Conservation (phyloP, 805 yeast genomes). For the Wickerhamomyces chambardii region DNA sequence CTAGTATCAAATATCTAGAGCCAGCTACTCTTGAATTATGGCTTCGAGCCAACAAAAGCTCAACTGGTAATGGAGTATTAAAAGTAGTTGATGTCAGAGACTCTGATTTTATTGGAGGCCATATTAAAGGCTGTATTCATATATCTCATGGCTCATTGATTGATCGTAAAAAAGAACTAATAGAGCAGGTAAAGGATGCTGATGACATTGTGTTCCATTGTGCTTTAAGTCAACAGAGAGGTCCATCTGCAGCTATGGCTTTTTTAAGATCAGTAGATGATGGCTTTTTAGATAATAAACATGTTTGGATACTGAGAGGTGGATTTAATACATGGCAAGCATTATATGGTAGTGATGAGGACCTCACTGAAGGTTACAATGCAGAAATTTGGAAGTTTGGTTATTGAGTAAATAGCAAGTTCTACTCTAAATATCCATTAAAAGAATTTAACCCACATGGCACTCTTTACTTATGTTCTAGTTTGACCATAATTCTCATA, state of each 20-base stretch:
- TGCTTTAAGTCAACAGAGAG: constrained; percentile 84
- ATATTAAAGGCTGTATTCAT: constrained; percentile 47
- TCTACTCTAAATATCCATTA: too few species aligned
- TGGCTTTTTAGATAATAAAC: constrained; percentile 22
- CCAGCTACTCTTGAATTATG: constrained; percentile 36
- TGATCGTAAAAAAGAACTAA: constrained; percentile 23
- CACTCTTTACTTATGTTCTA: too few species aligned
- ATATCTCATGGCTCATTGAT: constrained; percentile 39
- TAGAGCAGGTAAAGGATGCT: constrained; percentile 8
- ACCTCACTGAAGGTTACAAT: constrained; percentile 55
- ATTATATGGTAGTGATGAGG: constrained; percentile 55
- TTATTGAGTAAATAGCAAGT: constrained; percentile 1
- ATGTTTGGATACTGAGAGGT: constrained; percentile 68
- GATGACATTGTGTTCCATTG: constrained; percentile 80
- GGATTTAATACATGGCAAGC: constrained; percentile 86
- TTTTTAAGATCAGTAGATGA: constrained; percentile 29
- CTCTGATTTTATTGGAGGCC: constrained; percentile 72
- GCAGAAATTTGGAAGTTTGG: constrained; percentile 31
- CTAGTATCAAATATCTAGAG: constrained; percentile 38
- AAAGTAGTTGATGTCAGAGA: constrained; percentile 82
- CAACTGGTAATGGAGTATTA: constrained; percentile 30
- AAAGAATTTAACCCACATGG: too few species aligned
- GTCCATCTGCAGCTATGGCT: constrained; percentile 74
- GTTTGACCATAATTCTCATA: too few species aligned
- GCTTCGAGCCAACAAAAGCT: constrained; percentile 24